Base-by-base conservation (phyloP, 1,284 basidiomycete species). In the Ustilago tritici region DNA sequence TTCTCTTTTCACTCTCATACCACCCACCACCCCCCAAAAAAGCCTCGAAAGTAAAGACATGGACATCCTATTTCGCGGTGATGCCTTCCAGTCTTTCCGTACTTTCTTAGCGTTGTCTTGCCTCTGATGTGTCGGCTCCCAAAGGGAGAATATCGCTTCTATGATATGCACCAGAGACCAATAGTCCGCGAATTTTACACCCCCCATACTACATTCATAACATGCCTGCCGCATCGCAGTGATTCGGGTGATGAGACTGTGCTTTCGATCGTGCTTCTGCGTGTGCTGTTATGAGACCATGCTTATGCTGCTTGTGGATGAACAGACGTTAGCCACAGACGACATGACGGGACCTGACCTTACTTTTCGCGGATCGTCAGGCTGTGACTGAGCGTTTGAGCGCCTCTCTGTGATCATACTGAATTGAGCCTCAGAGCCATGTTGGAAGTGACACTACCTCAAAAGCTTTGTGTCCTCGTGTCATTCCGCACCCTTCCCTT, bases 81-180 rank as follows among this genome's bases (percentile, higher is more conserved):
- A 49, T 58, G 40, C n/a, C 52, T 58, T 46, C 50, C 50, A 9
- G 23, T 50, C 49, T 50, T 50, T 50, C 28, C 38, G 43, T 50
- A 57, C 65, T 71, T 71, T 68, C 58, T 52, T 67, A 77, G 76
- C 76, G 76, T 78, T 78, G 76, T 78, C 76, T 78, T 78, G 76
- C 76, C 76, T 78, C 76, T 78, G 76, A 70, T 78, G 76, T 78
- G 70, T 58, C 76, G 76, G 76, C 76, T 78, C 76, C 67, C 57
- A 32, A 56, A 69, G 61, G 71, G 76, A 74, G 76, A 78, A 74
- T 74, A 70, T 73, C 71, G 41, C 46, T 32, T 58, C 58, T 63
- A 68, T 68, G 76, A 73, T 78, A 78, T 78, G 76, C 76, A 78
- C 68, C 76, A 78, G 76, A 78, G 76, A 61, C 76, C 76, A 78